Evolutionary conservation across 257 asterid species (phyloP), one percentile per base, ranked within the genome.

Genomic region (Petunia axillaris): DNA sequence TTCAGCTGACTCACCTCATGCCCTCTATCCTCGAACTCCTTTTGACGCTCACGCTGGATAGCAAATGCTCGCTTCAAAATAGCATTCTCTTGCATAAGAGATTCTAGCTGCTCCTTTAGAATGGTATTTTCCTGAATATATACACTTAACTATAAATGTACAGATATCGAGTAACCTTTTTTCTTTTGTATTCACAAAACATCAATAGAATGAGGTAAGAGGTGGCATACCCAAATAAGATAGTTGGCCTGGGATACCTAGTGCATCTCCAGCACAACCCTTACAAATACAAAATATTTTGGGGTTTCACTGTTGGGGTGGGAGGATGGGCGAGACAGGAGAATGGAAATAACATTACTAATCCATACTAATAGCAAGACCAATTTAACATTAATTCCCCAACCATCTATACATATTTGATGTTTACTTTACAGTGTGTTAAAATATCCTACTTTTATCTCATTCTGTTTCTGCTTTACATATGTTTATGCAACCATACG

Each of bases 41-140:
- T 95, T 75, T 91, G 98, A 10, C 97, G 90, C 82, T 95, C 98
- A 76, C 89, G 97, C 76, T 93, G 97, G 70, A 91, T 89, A 14
- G 95, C 87, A 80, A 94, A 96, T 9, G 97, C 98, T 76, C 97
- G 88, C 86, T 94, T 94, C 89, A 94, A 80, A 70, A 94, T 85
- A 80, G 79, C 70, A 40, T 95, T 93, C 83, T 94, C 99, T 75
- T 94, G 98, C 16, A 90, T 75, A 70, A 88, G 66, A 40, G 89
- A 93, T 81, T 88, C 96, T 16, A 95, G 82, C 80, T 94, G 97
- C 87, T 92, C 96, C 86, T 90, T 95, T n/a, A 93, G 87, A 78
- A 87, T 79, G 10, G 60, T 41, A 80, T 89, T 90, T 86, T 92
- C 99, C 99, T 93, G 81, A 67, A 77, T 35, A 58, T 81, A 59